Base-by-base conservation (phyloP, 352 stramenopile species). In the Phytophthora cactorum region DNA sequence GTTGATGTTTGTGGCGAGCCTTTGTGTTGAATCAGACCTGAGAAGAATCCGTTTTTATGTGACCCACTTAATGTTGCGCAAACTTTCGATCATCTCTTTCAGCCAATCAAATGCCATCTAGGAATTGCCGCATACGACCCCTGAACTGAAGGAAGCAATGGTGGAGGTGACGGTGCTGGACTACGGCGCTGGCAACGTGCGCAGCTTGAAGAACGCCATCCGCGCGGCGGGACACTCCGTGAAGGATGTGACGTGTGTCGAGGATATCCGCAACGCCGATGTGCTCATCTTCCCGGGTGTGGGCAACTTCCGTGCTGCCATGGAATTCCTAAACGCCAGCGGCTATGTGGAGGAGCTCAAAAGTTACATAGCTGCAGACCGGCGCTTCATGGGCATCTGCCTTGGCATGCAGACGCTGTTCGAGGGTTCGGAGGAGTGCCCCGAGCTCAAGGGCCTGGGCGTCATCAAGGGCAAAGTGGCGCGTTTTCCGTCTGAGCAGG, bases 181-280 rank as follows among this genome's bases (percentile, higher is more conserved):
- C 80, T 99, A 99, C 73, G 97, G 97, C 62, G 97, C 97, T n/a
- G 97, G 97, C 66, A 99, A 99, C 80, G 97, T 99, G 63, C 92
- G 97, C 65, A 98, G 93, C 63, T 86, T 99, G 11, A 92, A 89
- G 78, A 99, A 99, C 75, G 97, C 97, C 36, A 98, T 99, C 68
- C 78, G 82, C 41, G 83, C 84, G 5, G 84, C 93, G 7, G 97
- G 96, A 15, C 96, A 96, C 67, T 79, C 87, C 51, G 86, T 98
- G 51, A 88, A 93, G 52, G 89, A 97, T 63, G 96, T 98, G 47
- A 78, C 83, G 17, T 78, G 78, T 39, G 86, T 92, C 25, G 85
- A 93, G n/a, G 92, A 99, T 82, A 98, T 99, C 64, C 60, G 63
- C 41, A 50, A 75, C 17, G 96, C 96, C 12, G 73, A 98, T 38